Evolutionary conservation across 2,329 filamentous ascomycete genomes (phyloP), one percentile per base, ranked within the genome.

Genomic region (Catunica adiposa): DNA sequence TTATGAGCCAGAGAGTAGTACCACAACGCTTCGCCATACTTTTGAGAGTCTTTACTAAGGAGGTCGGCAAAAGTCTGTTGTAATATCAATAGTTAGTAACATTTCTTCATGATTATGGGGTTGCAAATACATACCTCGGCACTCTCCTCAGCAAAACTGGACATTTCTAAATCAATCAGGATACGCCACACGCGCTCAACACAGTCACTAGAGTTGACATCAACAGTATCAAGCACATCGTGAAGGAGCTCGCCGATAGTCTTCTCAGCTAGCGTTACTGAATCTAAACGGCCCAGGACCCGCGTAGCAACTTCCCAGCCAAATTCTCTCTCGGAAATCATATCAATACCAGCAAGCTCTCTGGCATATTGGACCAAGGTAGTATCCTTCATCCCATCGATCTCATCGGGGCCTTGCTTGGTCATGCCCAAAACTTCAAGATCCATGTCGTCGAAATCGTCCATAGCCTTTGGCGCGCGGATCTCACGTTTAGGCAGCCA

Each of bases 281-380:
- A 81, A 64, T 94, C 84, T 65, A 97, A 77, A 55, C 90, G 80
- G 8, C 85, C 86, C 48, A 96, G 73, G 9, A 95, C 78, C 58
- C 88, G 80, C 46, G 96, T 81, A 0, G 89, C 85, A 64, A 96
- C 70, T 69, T 96, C 88, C 90, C 90, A 97, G 7, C 90, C 89
- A 62, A 89, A 83, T 38, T 76, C 72, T 14, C 68, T 64, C 2
- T 69, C 62, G 1, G 69, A 69, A 50, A 80, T 64, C 22, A 73
- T 70, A 55, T 76, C 72, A 59, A 75, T 74, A 59, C 74, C 74
- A 31, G 83, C 74, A 20, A 90, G 66, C 23, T 77, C 75, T 53
- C 82, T 75, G 0, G 90, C 85, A 66, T 95, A 97, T 51, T 79
- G 71, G 5, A 83, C 76, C 5, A 96, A 73, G 2, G 90, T 80